A percentile compares a stretch with the other conserved stretches of the same genome.
Conservation (phyloP, 1,139 yeast species). For the Sugiyamaella neomexicana region DNA sequence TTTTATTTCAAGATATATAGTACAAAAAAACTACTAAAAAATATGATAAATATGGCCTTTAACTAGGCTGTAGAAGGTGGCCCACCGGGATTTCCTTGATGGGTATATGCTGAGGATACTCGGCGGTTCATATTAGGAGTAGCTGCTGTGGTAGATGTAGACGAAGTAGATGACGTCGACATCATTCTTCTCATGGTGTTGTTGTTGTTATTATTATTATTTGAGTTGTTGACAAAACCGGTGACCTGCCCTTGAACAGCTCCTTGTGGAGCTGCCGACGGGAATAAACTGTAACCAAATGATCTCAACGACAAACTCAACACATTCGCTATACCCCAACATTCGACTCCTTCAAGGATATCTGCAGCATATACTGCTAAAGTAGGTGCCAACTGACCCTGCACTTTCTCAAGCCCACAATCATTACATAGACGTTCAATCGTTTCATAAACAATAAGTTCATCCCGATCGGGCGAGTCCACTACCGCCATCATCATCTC, state of each 20-base stretch:
- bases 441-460: slow-evolving; percentile 26
- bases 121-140: slow-evolving; percentile 5
- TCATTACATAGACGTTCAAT: slow-evolving; percentile 31
- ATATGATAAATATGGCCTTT: not conserved
- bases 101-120: slow-evolving; percentile 5
- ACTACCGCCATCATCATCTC: slow-evolving; percentile 21
- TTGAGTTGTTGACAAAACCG: not conserved
- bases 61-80: slow-evolving; percentile 6
- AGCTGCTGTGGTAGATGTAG: not conserved
- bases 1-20: too few relatives aligned
- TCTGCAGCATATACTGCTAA: slow-evolving; percentile 37
- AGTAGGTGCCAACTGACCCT: slow-evolving; percentile 34
- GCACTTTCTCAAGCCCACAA: slow-evolving; percentile 30
- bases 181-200: slow-evolving; percentile 9
- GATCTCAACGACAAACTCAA: slow-evolving; percentile 33
- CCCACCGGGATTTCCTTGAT: slow-evolving; percentile 4
- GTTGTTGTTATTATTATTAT: not conserved
- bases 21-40: not conserved
- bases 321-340: slow-evolving; percentile 37
- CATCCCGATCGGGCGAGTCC: slow-evolving; percentile 28
- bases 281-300: slow-evolving; percentile 31
- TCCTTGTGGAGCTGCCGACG: slow-evolving; percentile 20
- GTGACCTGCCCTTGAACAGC: not conserved
- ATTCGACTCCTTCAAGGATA: slow-evolving; percentile 32
- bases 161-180: slow-evolving; percentile 7